These are phyloP conservation scores for Balansia obtecta DNA, from an alignment of 2,329 filamentous ascomycete species.

Conservation along the genomic window DNA sequence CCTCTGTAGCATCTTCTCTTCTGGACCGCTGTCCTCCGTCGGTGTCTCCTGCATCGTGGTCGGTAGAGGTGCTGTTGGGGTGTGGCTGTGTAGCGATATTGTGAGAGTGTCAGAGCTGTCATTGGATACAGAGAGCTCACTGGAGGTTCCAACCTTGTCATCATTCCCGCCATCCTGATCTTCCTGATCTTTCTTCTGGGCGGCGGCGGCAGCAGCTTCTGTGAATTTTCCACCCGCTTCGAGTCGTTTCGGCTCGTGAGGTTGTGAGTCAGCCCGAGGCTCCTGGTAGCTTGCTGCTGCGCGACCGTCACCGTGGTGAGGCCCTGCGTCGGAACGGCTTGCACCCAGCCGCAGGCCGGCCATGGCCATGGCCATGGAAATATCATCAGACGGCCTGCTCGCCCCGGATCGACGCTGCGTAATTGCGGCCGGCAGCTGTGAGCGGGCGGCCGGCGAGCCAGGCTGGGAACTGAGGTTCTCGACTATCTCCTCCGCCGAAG, in stretches of 20 bases:
- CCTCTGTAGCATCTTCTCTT: constrained; percentile 24
- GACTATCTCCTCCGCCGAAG: constrained; percentile 48
- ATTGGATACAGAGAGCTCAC: not conserved
- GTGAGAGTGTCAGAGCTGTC: not conserved
- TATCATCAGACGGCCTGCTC: constrained; percentile 15
- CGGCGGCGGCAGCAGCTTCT: not conserved
- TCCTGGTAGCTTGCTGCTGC: not conserved
- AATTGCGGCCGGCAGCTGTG: not conserved
- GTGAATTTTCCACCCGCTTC: constrained; percentile 8
- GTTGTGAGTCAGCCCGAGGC: constrained; percentile 8
- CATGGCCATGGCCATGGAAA: constrained; percentile 22
- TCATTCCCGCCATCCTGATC: not conserved
- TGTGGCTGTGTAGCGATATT: constrained; percentile 1
- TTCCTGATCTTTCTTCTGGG: not conserved
- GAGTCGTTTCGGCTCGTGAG: constrained; percentile 7
- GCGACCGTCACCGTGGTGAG: constrained; percentile 1
- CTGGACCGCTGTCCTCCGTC: not conserved
- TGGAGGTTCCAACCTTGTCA: not conserved
- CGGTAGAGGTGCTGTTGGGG: not conserved
- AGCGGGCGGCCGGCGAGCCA: constrained; percentile 2
- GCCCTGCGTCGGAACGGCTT: constrained; percentile 12
- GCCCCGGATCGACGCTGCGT: not conserved
- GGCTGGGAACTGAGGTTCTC: constrained; percentile 14
- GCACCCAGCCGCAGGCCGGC: constrained; percentile 18
- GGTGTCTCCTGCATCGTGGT: not conserved